phyloP scores from a whole-genome alignment of 2,329 filamentous ascomycete genomes.

The Podosphaera xanthii region DNA sequence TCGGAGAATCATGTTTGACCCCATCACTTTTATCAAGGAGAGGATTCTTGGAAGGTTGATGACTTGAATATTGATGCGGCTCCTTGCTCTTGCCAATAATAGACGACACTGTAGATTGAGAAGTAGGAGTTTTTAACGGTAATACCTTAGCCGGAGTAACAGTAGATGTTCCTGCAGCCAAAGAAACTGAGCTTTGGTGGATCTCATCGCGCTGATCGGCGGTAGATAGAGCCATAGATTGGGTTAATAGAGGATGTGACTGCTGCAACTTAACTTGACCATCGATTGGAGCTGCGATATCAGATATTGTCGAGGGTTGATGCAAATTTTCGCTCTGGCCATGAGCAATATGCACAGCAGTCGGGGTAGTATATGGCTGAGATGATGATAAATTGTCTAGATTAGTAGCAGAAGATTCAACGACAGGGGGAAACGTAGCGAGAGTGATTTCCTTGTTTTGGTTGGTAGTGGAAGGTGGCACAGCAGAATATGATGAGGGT shows the following conservation, averaged over 20 bases:
- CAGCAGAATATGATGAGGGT: neutral
- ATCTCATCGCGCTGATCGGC: too few relatives aligned
- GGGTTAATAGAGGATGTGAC: too few relatives aligned
- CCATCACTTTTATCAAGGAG: neutral
- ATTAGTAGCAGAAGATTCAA: neutral
- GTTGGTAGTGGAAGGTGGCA: neutral
- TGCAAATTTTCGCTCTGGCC: neutral
- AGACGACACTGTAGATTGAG: neutral
- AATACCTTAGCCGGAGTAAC: neutral
- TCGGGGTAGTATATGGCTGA: neutral
- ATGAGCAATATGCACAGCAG: neutral
- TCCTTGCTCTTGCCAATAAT: neutral
- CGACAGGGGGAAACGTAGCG: neutral
- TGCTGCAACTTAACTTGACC: too few relatives aligned
- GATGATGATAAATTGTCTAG: neutral
- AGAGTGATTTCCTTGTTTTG: neutral
- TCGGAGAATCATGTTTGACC: neutral
- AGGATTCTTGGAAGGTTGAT: too few relatives aligned
- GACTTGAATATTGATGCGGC: neutral
- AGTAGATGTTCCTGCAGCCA: neutral
- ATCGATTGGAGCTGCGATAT: too few relatives aligned
- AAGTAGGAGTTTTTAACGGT: neutral
- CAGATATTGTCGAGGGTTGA: too few relatives aligned
- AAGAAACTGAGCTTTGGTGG: neutral
- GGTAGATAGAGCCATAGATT: too few relatives aligned